Base-by-base conservation (phyloP, 2,329 filamentous ascomycete genomes). In the Coniochaeta pulveracea region DNA sequence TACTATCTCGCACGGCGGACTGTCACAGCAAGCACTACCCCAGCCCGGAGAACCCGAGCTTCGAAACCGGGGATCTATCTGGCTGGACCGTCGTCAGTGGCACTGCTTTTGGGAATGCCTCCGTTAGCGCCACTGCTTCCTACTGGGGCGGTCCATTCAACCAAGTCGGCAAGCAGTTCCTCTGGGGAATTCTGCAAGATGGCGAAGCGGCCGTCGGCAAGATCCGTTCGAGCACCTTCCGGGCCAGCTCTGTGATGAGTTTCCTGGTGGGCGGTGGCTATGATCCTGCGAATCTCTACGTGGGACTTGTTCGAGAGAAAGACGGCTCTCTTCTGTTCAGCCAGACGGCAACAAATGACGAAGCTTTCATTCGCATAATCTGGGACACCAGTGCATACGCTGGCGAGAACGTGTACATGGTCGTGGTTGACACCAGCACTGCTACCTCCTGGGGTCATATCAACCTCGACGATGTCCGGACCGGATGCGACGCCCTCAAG, bases 221-320 rank as follows among this genome's bases (percentile, higher is more conserved):
- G 26, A 35, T 53, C n/a, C 39, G 37, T 30, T 52, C 49, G n/a
- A 42, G 36, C 30, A 40, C 44, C 4, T 53, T 53, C 40, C 35
- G 30, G 31, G 49, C 48, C n/a, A 45, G 41, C 23, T 47, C 42
- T 11, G 43, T 43, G 33, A 34, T 52, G 42, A 52, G 49, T 34
- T 53, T 53, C 35, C 41, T 52, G 16, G 31, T 52, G 25, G 41
- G 48, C 27, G 50, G 50, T 9, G 49, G 50, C n/a, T 51, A 49
- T 35, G 48, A 52, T 34, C 43, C 43, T 10, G 42, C 41, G 7
- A 42, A 48, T 11, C 45, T 51, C 11, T 52, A 49, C 34, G 39
- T 52, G 19, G 48, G 40, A 23, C 45, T 53, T 21, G 43, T 50
- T 19, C 35, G 45, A 19, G 48, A 48, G n/a, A 34, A 33, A 5